Evolutionary conservation across 495 filamentous ascomycete species (phyloP).

Genomic region (Neurospora sp.): DNA sequence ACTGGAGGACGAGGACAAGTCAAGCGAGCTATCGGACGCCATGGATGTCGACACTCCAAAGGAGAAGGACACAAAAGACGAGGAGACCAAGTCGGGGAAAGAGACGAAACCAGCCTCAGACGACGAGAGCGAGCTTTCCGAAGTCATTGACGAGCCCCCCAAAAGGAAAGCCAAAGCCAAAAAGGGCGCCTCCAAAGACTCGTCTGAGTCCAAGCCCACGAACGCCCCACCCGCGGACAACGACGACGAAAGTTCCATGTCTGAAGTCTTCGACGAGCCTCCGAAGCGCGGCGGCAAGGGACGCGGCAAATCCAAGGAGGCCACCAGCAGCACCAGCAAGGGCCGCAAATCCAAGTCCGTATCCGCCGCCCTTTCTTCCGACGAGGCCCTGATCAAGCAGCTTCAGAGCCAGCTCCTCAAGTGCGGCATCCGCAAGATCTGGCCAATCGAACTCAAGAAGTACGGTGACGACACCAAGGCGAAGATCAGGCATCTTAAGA

Average conservation of each 20-base stretch:
- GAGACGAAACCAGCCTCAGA: slow-evolving; percentile 28
- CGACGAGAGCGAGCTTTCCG: slow-evolving; percentile 74
- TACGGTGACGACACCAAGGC: slow-evolving; percentile 54
- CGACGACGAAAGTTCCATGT: slow-evolving; percentile 68
- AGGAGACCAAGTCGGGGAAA: not conserved
- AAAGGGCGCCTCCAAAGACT: not conserved
- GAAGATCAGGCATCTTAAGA: slow-evolving; percentile 74
- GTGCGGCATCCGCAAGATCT: slow-evolving; percentile 90
- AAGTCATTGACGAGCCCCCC: slow-evolving; percentile 60
- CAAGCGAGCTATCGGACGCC: not conserved
- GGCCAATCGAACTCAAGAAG: slow-evolving; percentile 73
- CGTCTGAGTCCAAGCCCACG: not conserved
- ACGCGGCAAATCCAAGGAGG: slow-evolving; percentile 16
- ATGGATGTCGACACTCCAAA: not conserved
- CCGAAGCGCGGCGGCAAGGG: slow-evolving; percentile 13
- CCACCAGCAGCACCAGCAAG: slow-evolving; percentile 2
- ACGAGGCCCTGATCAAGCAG: slow-evolving; percentile 78
- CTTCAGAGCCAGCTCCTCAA: slow-evolving; percentile 81
- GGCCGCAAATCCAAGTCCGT: slow-evolving; percentile 15
- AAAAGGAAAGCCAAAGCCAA: slow-evolving; percentile 29
- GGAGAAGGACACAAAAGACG: not conserved
- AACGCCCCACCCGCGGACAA: slow-evolving; percentile 20
- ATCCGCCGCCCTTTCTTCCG: slow-evolving; percentile 44
- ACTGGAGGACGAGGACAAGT: not conserved
- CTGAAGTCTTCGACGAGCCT: slow-evolving; percentile 61